phyloP scores from a whole-genome alignment of 345 rosid species.

The Syzygium aqueum region DNA sequence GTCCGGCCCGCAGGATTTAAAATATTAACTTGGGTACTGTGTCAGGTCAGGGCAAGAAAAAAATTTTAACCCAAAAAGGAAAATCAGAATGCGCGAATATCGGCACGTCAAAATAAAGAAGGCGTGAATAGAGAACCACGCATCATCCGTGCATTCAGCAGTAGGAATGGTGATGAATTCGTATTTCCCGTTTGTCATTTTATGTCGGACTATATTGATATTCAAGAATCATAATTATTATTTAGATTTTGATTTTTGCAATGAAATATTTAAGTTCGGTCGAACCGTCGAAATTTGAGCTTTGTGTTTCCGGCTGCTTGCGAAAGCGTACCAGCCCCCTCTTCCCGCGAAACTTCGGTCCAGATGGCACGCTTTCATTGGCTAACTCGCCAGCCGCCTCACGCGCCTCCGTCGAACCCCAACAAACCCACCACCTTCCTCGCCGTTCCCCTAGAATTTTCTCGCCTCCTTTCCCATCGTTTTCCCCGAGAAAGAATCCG shows the following conservation, averaged over 20 bases:
- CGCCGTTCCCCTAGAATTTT: neutral
- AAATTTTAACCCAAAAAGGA: too few relatives aligned
- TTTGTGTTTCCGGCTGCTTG: neutral
- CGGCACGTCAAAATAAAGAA: too few relatives aligned
- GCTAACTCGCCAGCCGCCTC: neutral
- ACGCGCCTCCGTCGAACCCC: neutral
- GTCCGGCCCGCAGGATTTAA: too few relatives aligned
- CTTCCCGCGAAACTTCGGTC: neutral
- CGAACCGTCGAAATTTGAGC: neutral
- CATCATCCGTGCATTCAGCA: fast-evolving
- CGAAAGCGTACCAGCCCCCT: neutral
- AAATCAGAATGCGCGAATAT: too few relatives aligned
- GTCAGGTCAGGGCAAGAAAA: too few relatives aligned
- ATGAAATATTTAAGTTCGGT: neutral
- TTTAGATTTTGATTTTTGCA: neutral
- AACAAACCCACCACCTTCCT: neutral
- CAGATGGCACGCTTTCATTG: neutral
- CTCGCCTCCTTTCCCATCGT: neutral
- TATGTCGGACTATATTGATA: too few relatives aligned
- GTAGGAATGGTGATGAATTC: neutral
- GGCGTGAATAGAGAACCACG: too few relatives aligned
- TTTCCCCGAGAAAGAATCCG: slow-evolving; percentile 11
- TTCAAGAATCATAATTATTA: neutral
- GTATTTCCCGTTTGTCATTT: too few relatives aligned
- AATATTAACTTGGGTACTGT: too few relatives aligned